Evolutionary conservation across 306 rosid genomes (phyloP).

Genomic region (Vigna hirtella): DNA sequence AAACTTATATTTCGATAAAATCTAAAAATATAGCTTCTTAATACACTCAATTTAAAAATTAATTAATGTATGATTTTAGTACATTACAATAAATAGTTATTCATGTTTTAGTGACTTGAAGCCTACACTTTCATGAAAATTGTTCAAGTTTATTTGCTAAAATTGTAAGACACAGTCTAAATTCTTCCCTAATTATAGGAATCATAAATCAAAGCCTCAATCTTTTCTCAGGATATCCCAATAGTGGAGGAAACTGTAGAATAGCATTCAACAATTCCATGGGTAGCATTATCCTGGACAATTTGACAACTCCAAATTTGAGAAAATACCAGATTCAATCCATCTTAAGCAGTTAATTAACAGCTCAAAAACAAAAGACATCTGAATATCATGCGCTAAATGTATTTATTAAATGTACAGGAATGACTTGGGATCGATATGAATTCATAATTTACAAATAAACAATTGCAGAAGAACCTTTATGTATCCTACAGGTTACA

Average conservation of each 20-base stretch:
- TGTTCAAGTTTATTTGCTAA: no score
- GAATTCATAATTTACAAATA: background rate
- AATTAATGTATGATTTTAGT: no score
- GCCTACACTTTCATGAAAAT: no score
- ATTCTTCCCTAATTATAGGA: no score
- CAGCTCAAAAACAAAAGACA: background rate
- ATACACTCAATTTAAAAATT: no score
- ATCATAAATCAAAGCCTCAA: no score
- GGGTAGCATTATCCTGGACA: background rate
- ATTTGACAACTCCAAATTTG: background rate
- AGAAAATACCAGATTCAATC: background rate
- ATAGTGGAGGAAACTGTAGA: background rate
- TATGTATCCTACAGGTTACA: background rate
- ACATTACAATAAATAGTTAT: no score
- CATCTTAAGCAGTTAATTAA: background rate
- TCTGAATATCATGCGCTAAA: background rate
- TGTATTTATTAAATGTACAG: conserved; percentile 7
- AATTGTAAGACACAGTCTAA: no score
- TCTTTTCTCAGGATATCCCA: no score
- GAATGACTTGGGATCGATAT: conserved; percentile 8
- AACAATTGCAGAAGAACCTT: background rate
- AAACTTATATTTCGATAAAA: no score
- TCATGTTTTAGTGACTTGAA: no score
- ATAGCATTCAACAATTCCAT: background rate
- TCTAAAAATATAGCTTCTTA: no score